Conservation (phyloP, 495 filamentous ascomycete species). For the Hyaloscypha variabilis region DNA sequence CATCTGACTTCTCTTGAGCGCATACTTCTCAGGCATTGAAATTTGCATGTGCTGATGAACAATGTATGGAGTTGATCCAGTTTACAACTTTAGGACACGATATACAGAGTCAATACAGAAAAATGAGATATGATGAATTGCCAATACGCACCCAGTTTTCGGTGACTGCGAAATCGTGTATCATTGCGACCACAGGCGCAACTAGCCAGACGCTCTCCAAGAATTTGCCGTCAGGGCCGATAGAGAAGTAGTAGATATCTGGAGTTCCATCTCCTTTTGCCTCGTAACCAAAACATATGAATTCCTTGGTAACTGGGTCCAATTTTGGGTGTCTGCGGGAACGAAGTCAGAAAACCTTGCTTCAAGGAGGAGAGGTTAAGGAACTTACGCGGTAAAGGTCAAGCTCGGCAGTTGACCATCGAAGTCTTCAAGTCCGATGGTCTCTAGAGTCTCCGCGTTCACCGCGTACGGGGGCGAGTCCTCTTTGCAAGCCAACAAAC, state of each 20-base stretch:
- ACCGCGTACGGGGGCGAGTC: background rate
- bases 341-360: too few relatives aligned
- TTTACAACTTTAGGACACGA: too few relatives aligned
- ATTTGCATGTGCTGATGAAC: too few relatives aligned
- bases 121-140: too few relatives aligned
- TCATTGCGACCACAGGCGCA: background rate
- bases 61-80: too few relatives aligned
- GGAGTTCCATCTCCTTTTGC: background rate
- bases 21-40: too few relatives aligned
- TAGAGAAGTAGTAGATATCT: background rate
- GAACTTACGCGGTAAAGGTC: background rate
- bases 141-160: too few relatives aligned
- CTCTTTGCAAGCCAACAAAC: background rate
- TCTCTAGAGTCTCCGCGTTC: background rate
- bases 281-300: background rate
- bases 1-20: too few relatives aligned
- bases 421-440: background rate
- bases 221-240: background rate
- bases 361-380: too few relatives aligned
- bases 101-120: too few relatives aligned
- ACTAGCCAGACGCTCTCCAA: background rate
- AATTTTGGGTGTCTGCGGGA: background rate
- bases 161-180: background rate
- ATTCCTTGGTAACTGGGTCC: background rate
- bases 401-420: background rate